Conservation (phyloP, 208 protist species). For the Leishmania gerbilli region DNA sequence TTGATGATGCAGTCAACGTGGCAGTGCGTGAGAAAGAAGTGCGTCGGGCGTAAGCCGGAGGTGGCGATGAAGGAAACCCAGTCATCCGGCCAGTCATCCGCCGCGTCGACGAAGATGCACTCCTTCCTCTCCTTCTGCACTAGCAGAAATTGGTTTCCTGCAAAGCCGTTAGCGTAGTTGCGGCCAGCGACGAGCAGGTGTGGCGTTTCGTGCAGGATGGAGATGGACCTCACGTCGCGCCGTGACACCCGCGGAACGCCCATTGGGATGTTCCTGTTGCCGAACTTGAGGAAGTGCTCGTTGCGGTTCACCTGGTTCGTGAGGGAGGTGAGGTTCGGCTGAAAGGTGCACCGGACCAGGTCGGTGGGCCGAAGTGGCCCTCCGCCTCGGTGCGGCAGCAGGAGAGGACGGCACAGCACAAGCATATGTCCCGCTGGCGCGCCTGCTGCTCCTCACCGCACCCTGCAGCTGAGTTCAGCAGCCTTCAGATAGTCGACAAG, state of each 20-base stretch:
- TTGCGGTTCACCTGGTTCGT: constrained; percentile 80
- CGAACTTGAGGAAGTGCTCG: constrained; percentile 75
- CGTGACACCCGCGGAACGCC: constrained; percentile 80
- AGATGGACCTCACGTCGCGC: constrained; percentile 66
- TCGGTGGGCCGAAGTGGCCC: constrained; percentile 20
- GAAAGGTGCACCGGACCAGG: constrained; percentile 44
- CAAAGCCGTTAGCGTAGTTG: constrained; percentile 84
- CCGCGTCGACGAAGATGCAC: constrained; percentile 85
- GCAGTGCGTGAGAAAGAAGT: constrained; percentile 90
- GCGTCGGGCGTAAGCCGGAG: constrained; percentile 59
- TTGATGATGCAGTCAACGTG: constrained; percentile 90
- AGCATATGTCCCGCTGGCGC: not conserved
- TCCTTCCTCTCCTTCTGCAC: constrained; percentile 66
- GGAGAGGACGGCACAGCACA: not conserved
- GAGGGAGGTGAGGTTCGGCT: constrained; percentile 83
- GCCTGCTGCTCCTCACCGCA: not conserved
- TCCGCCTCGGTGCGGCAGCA: not conserved
- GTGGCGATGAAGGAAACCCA: constrained; percentile 81
- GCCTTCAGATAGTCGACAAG: not conserved
- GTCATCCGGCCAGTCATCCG: constrained; percentile 92
- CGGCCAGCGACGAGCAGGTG: constrained; percentile 77
- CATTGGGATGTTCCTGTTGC: constrained; percentile 34
- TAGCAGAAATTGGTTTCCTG: constrained; percentile 86
- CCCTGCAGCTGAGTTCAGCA: not conserved
- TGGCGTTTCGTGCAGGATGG: constrained; percentile 81